A percentile compares a stretch with the other conserved stretches of the same genome.
Conservation (phyloP, 2,329 filamentous ascomycete species). For the Corynespora cassiicola region DNA sequence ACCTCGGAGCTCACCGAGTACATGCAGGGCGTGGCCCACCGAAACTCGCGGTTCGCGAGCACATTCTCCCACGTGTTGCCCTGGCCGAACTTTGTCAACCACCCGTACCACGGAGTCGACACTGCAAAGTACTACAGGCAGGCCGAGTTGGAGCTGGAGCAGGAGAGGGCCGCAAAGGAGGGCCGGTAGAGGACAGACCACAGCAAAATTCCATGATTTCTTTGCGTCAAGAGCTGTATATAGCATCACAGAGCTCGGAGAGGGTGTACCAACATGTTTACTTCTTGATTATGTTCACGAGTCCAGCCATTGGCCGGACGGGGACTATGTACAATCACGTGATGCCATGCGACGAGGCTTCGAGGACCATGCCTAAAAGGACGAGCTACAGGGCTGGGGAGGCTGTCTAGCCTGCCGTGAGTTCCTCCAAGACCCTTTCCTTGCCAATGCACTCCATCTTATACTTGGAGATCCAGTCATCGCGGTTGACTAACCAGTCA, state of each 20-base stretch:
- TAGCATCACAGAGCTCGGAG: conserved; percentile 26
- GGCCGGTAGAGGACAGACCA: conserved; percentile 11
- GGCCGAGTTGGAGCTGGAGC: conserved; percentile 91
- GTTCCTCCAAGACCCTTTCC: conserved; percentile 18
- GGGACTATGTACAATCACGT: too few species aligned
- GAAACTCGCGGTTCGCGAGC: conserved; percentile 91
- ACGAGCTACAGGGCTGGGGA: too few species aligned
- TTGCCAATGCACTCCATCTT: conserved; percentile 25
- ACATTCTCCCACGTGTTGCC: conserved; percentile 84
- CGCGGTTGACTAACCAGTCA: conserved; percentile 18
- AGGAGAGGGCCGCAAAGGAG: conserved; percentile 59
- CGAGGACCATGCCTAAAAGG: conserved; percentile 4
- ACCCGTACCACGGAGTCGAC: conserved; percentile 85
- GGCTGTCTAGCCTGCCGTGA: conserved; percentile 19
- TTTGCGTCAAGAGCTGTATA: conserved; percentile 32
- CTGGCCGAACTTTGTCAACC: conserved; percentile 99
- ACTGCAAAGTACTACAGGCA: conserved; percentile 98
- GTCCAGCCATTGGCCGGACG: too few species aligned
- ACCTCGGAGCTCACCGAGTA: conserved; percentile 78
- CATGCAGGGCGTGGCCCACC: conserved; percentile 89
- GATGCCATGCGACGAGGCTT: not conserved
- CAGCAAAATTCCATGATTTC: conserved; percentile 19
- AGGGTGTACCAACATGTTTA: conserved; percentile 38
- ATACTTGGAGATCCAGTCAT: conserved; percentile 29
- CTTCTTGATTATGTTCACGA: conserved; percentile 13